phyloP scores from a whole-genome alignment of 1,284 basidiomycete species.

The Ustilago tritici region DNA sequence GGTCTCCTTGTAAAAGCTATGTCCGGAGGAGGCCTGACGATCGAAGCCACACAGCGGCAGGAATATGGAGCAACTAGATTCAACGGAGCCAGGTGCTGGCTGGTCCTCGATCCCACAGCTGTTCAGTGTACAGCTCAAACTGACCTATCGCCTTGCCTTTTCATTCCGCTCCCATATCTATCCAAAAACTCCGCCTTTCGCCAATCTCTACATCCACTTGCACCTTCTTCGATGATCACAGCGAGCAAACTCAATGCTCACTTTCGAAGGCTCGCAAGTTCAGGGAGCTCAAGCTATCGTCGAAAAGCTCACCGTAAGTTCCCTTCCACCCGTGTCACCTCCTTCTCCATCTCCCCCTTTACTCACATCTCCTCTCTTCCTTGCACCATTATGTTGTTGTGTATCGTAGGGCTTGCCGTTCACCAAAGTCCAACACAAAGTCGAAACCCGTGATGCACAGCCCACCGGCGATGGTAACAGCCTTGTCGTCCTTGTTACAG shows the following conservation, averaged over 20 bases:
- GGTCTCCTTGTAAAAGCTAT: too few species aligned
- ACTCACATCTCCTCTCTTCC: background rate
- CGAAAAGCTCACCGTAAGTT: constrained; percentile 82
- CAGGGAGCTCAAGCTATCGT: constrained; percentile 77
- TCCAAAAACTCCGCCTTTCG: background rate
- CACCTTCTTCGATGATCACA: constrained; percentile 66
- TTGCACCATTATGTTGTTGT: background rate
- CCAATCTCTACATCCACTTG: background rate
- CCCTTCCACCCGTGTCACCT: background rate
- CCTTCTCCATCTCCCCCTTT: background rate
- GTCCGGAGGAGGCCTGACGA: too few species aligned
- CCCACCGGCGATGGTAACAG: constrained; percentile 79
- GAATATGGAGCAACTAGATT: too few species aligned
- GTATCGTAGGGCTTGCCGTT: constrained; percentile 80
- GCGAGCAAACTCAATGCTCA: constrained; percentile 88
- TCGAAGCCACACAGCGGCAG: too few species aligned
- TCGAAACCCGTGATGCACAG: constrained; percentile 88
- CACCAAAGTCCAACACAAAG: constrained; percentile 82
- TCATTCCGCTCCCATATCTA: background rate
- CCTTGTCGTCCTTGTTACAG: constrained; percentile 89
- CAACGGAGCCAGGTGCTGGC: too few species aligned
- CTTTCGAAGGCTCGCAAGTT: constrained; percentile 81
- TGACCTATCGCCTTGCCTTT: background rate
- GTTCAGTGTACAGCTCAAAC: background rate
- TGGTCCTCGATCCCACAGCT: background rate